Conservation (phyloP, 164 flowering plant genomes). For the Macadamia integrifolia region DNA sequence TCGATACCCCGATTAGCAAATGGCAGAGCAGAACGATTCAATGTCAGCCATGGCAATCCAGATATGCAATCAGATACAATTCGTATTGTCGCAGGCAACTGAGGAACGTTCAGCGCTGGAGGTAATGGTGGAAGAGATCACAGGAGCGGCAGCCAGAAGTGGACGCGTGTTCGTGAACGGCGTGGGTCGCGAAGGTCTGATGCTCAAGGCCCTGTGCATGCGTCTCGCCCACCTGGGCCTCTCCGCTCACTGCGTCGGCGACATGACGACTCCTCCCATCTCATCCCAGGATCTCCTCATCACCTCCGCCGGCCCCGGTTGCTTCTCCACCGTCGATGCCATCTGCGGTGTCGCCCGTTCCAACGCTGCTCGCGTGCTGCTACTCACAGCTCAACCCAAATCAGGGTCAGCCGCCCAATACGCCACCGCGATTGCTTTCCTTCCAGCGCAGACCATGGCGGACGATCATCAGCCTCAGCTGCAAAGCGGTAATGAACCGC, state of each 20-base stretch:
- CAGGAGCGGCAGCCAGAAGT: constrained; percentile 30
- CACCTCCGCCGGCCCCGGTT: constrained; percentile 93
- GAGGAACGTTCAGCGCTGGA: constrained; percentile 35
- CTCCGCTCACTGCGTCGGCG: constrained; percentile 71
- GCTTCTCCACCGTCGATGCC: constrained; percentile 88
- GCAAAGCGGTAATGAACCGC: constrained; percentile 9
- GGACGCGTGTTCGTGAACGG: constrained; percentile 75
- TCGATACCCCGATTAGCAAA: neutral
- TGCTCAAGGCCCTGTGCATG: constrained; percentile 87
- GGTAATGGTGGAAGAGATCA: constrained; percentile 41
- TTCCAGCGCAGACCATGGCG: constrained; percentile 94
- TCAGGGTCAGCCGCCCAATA: constrained; percentile 38
- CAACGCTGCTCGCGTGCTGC: constrained; percentile 55
- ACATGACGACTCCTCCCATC: constrained; percentile 87
- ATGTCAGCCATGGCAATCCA: constrained; percentile 45
- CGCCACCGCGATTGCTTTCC: constrained; percentile 45
- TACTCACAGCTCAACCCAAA: constrained; percentile 74
- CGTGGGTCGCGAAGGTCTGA: constrained; percentile 92
- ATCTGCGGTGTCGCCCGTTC: constrained; percentile 62
- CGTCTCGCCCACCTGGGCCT: constrained; percentile 82
- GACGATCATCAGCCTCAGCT: constrained; percentile 28
- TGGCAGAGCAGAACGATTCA: constrained; percentile 20
- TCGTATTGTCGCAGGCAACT: constrained; percentile 52
- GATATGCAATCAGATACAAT: constrained; percentile 61
- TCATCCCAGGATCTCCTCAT: constrained; percentile 68